phyloP scores from a whole-genome alignment of 148 eudicot genomes.

The Chenopodium formosanum region DNA sequence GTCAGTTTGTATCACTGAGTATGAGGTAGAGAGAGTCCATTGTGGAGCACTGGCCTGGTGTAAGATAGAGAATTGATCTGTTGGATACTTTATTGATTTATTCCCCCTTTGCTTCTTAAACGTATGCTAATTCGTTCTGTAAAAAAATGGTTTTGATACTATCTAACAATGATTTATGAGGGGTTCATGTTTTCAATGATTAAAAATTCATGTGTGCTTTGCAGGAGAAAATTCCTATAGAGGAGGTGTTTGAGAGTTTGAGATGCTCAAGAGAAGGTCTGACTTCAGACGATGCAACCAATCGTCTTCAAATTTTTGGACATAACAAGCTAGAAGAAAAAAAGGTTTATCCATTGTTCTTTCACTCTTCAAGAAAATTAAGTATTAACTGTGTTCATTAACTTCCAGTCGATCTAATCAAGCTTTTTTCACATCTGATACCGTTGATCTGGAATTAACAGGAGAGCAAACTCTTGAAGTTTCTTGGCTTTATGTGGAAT shows the following conservation, averaged over 20 bases:
- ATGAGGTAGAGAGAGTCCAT: background rate
- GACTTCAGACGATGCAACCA: constrained; percentile 45
- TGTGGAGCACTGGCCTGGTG: background rate
- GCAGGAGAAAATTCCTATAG: constrained; percentile 69
- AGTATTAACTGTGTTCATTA: background rate
- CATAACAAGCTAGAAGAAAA: constrained; percentile 76
- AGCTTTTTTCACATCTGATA: background rate
- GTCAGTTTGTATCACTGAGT: background rate
- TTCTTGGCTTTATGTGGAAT: constrained; percentile 71
- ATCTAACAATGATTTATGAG: background rate
- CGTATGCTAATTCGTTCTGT: background rate
- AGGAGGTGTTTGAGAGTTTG: constrained; percentile 65
- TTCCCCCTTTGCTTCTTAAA: background rate
- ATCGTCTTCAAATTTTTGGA: constrained; percentile 53
- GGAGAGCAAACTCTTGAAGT: constrained; percentile 58
- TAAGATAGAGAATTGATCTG: background rate
- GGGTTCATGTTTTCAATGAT: background rate
- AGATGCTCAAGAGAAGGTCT: constrained; percentile 60
- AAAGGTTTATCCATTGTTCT: constrained; percentile 33
- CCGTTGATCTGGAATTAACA: constrained; percentile 17
- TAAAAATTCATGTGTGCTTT: constrained; percentile 11
- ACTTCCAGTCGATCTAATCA: background rate
- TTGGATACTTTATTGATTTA: too few species aligned
- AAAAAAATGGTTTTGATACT: background rate
- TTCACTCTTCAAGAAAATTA: background rate